Percentiles rank a stretch among this genome's conserved stretches.
Conservation (phyloP, 257 asterid species). For the Gentiana dahurica region DNA sequence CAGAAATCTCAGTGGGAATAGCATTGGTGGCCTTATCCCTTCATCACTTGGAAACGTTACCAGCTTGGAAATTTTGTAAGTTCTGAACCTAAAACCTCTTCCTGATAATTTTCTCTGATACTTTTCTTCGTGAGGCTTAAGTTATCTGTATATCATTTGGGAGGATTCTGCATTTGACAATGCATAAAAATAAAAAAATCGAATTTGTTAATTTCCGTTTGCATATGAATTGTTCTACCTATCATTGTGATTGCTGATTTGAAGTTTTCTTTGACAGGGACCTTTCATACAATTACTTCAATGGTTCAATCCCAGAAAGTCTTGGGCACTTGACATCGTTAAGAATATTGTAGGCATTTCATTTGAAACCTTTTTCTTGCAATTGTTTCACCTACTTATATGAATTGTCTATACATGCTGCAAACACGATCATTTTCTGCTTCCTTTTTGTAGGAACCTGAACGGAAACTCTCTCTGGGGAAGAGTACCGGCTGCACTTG, state of each 20-base stretch:
- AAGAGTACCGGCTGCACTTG: constrained; percentile 81
- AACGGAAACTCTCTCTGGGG: constrained; percentile 84
- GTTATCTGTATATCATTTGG: too few species aligned
- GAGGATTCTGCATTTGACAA: too few species aligned
- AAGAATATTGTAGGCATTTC: constrained; percentile 55
- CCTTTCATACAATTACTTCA: constrained; percentile 75
- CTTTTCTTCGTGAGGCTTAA: too few species aligned
- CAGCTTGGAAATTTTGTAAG: constrained; percentile 67
- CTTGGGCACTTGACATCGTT: constrained; percentile 70
- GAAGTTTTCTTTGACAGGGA: constrained; percentile 49
- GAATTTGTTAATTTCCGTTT: too few species aligned
- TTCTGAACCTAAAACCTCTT: constrained; percentile 13
- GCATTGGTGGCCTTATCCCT: constrained; percentile 75
- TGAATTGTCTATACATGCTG: too few species aligned
- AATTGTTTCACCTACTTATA: background rate
- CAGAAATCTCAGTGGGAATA: constrained; percentile 94
- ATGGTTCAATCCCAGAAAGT: constrained; percentile 89
- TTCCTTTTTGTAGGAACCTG: constrained; percentile 49
- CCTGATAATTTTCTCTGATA: too few species aligned
- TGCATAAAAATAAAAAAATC: too few species aligned
- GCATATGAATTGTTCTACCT: background rate
- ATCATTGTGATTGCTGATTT: constrained; percentile 3
- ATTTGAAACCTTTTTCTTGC: constrained; percentile 13
- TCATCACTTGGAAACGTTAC: constrained; percentile 62
- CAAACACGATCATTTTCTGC: too few species aligned